Evolutionary conservation across 2,329 filamentous ascomycete species (phyloP).

Genomic region (Fusarium austroafricanum): DNA sequence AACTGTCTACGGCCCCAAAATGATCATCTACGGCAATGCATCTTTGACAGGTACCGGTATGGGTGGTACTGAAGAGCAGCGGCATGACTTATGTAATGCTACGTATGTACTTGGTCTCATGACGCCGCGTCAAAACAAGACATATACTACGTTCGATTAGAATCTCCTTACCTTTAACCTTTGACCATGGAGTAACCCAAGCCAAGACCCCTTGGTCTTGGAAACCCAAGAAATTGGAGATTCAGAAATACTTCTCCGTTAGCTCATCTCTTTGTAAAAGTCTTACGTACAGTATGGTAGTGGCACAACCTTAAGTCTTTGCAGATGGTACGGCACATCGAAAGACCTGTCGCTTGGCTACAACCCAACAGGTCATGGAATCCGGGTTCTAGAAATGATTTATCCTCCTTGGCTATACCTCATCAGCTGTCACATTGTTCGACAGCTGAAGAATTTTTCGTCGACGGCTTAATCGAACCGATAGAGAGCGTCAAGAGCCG

Average conservation of each 20-base stretch:
- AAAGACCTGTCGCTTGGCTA: conserved; percentile 5
- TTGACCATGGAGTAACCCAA: not conserved
- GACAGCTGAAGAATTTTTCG: conserved; percentile 22
- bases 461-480: conserved; percentile 16
- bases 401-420: not conserved
- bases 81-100: not conserved
- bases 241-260: not conserved
- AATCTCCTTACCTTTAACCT: not conserved
- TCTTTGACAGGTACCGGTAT: not conserved
- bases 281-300: not conserved
- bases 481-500: conserved; percentile 30
- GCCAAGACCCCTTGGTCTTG: not conserved
- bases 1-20: conserved; percentile 1
- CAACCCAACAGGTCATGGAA: not conserved
- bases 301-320: not conserved
- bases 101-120: not conserved
- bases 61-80: not conserved
- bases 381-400: not conserved
- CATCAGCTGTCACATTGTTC: conserved; percentile 1
- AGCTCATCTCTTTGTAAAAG: not conserved
- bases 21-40: not conserved
- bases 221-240: not conserved
- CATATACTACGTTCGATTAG: not conserved
- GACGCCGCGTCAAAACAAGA: not conserved
- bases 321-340: not conserved